Base-by-base conservation (phyloP, 2,329 filamentous ascomycete species). In the Gaeumannomyces sp. region DNA sequence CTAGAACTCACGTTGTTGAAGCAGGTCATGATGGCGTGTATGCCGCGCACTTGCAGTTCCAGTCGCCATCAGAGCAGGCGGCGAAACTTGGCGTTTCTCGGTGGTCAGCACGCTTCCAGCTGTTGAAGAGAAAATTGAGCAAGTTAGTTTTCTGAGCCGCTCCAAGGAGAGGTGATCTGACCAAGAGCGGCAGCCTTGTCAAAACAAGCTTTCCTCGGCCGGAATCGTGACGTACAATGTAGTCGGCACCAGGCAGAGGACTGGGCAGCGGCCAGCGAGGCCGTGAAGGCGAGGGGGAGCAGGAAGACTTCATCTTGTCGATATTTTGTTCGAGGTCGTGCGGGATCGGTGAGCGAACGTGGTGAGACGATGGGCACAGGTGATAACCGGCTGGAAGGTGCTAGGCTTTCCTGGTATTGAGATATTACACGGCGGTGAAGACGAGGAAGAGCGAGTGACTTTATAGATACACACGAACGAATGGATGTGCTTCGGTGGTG, bases 41-140 rank as follows among this genome's bases (percentile, higher is more conserved):
- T 60, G 77, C 75, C 64, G 74, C 71, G 71, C 82, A 84, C 66
- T 77, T 76, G 73, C 82, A 84, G 63, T 75, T 72, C 68, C 77
- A 83, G 73, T 84, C 80, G 61, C 71, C 73, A 27, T 65, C 6
- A 14, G 59, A 64, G 72, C 82, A 84, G 57, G 67, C 67, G 4
- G 69, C 65, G 67, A 79, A n/a, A 73, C 73, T 79, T 79, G 66
- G 69, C 69, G 56, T 69, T n/a, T 75, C 70, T 82, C 76, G 64
- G 64, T 68, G 50, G 60, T 62, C 28, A 74, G 45, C 69, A 70
- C 58, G 68, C 63, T 14, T 67, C 50, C n/a, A 71, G 35, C 61
- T 63, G 28, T 35, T n/a, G 45, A 38, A 53, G 19, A n/a, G 8
- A 53, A 53, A 10, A n/a, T 19, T 11, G 7, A 33, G 33, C 33